These are phyloP conservation scores for Cyclotella cryptica DNA, from an alignment of 108 stramenopile genomes.

Conservation along the genomic window DNA sequence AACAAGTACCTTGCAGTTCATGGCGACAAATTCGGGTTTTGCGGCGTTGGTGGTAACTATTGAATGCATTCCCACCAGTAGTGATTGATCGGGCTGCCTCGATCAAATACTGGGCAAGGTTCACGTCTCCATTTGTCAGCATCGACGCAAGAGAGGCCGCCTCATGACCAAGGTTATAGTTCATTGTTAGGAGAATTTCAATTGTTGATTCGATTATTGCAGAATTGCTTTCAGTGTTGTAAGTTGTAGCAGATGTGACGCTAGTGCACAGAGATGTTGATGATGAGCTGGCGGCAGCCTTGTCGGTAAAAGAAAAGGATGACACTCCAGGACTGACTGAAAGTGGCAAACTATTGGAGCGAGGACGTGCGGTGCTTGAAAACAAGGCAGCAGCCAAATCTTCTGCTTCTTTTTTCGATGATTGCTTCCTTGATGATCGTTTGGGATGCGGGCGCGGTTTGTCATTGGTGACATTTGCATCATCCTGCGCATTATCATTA, in stretches of 20 bases:
- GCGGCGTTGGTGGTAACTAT: conserved; percentile 1
- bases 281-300: background rate
- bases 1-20: conserved; percentile 75
- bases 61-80: conserved; percentile 22
- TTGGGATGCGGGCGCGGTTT: conserved; percentile 4
- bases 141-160: conserved; percentile 64
- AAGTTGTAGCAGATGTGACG: conserved; percentile 8
- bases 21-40: conserved; percentile 68
- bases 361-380: conserved; percentile 26
- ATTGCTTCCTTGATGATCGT: conserved; percentile 25
- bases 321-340: background rate
- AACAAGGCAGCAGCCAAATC: conserved; percentile 44
- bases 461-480: background rate
- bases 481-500: conserved; percentile 23
- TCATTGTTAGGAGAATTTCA: conserved; percentile 75
- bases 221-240: conserved; percentile 16
- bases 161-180: conserved; percentile 59
- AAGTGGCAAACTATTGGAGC: conserved; percentile 33
- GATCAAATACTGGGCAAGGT: conserved; percentile 77
- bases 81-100: conserved; percentile 68
- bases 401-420: conserved; percentile 33
- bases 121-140: conserved; percentile 69
- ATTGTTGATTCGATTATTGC: conserved; percentile 54
- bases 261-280: background rate
- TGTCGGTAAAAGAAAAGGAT: background rate